Evolutionary conservation across 2,329 filamentous ascomycete species (phyloP), one percentile per base, ranked within the genome.

Genomic region (Plectosphaerella cucumerina): DNA sequence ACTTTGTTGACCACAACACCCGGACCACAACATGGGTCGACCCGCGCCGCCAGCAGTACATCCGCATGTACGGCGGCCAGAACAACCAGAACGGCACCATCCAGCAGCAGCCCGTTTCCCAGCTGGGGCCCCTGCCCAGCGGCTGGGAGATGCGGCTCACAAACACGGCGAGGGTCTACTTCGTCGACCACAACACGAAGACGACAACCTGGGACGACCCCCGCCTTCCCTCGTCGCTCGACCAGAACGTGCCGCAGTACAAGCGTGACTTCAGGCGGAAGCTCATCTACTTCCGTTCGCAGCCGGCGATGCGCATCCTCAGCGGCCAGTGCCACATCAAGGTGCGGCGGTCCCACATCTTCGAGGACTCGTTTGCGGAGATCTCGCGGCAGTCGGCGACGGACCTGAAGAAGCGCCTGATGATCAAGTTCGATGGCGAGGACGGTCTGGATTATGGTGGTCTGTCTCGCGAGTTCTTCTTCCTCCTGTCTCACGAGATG

Each of bases 141-240:
- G 94, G 94, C 3, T 99, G 94, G 94, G 94, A 99, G 77, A 99
- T 99, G 94, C 90, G 94, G 54, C 84, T 99, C 48, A 99, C 94
- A 49, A 97, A 99, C 70, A 99, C 94, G 14, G 94, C 94, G 23
- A 83, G 94, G 53, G 94, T 99, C 15, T 99, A 99, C 73, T 99
- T 99, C 69, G 94, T 99, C 43, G 94, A 99, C 64, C 94, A 99
- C 74, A 99, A 99, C 73, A 99, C 94, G 43, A 99, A 99, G 78
- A 99, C 94, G 0, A 99, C 94, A 4, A 99, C 94, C 1, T 99
- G 94, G 94, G 94, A 99, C 65, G 94, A 99, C 64, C 94, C 94
- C 34, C 84, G 94, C 64, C 75, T 99, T 59, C 94, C 94, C 21
- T 97, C 93, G 3, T 97, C 94, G 1, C 77, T 99, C 55, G 94